phyloP scores from a whole-genome alignment of 2,329 filamentous ascomycete genomes.

The Ascochyta koolunga region DNA sequence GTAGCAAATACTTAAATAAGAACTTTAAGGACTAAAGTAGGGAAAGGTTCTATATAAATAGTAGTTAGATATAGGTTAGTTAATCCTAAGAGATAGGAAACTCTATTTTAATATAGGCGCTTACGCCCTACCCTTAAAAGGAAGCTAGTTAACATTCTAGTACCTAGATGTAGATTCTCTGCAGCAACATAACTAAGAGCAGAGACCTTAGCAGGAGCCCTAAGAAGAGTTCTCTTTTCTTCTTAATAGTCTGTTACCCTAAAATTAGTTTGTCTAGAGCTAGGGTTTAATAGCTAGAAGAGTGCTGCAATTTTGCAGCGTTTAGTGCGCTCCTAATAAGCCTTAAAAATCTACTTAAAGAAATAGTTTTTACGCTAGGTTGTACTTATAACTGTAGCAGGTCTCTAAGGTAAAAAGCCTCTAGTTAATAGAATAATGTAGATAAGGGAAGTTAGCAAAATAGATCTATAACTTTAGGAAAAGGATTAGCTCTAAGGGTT shows the following conservation, averaged over 20 bases:
- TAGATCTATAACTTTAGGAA: too few species aligned
- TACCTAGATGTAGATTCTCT: slow-evolving; percentile 53
- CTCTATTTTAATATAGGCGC: slow-evolving; percentile 47
- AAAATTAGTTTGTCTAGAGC: slow-evolving; percentile 53
- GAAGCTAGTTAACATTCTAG: slow-evolving; percentile 44
- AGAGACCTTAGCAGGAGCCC: slow-evolving; percentile 47
- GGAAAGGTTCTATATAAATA: slow-evolving; percentile 53
- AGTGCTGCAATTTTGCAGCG: slow-evolving; percentile 48
- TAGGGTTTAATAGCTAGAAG: slow-evolving; percentile 51
- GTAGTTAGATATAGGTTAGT: slow-evolving; percentile 50
- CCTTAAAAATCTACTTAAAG: slow-evolving; percentile 51
- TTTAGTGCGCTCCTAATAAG: slow-evolving; percentile 49
- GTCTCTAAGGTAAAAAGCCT: slow-evolving; percentile 50
- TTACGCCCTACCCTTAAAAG: slow-evolving; percentile 42
- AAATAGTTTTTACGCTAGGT: slow-evolving; percentile 51
- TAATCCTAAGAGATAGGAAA: slow-evolving; percentile 38
- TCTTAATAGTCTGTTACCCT: slow-evolving; percentile 51
- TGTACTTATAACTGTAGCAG: slow-evolving; percentile 53
- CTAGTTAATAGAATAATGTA: slow-evolving; percentile 51
- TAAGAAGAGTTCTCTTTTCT: slow-evolving; percentile 53
- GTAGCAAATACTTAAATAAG: slow-evolving; percentile 55
- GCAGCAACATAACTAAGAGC: slow-evolving; percentile 45
- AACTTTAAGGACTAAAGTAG: slow-evolving; percentile 50
- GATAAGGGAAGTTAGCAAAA: slow-evolving; percentile 20
- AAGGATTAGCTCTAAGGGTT: too few species aligned